Evolutionary conservation across 2,329 filamentous ascomycete species (phyloP).

Genomic region (Cordyceps pruinosa): DNA sequence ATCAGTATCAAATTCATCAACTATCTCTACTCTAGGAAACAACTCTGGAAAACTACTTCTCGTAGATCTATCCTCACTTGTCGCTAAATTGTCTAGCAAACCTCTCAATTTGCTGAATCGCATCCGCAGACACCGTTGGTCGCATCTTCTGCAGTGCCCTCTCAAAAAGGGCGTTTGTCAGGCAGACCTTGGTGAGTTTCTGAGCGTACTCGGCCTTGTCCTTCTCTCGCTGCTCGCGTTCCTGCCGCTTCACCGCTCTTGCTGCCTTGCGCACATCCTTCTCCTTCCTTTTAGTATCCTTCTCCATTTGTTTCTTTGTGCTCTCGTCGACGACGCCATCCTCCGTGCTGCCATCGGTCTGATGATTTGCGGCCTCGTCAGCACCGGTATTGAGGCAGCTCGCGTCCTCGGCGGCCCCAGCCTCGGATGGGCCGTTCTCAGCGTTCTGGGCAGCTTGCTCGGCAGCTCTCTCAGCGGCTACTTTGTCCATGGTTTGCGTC

Average conservation of each 20-base stretch:
- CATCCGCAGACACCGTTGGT: neutral
- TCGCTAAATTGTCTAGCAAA: neutral
- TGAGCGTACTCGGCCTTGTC: neutral
- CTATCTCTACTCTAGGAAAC: too few species aligned
- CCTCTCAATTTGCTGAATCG: neutral
- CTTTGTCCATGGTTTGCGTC: neutral
- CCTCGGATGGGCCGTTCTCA: neutral
- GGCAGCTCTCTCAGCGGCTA: neutral
- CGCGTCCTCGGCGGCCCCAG: neutral
- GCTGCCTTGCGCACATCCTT: neutral
- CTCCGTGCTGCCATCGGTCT: neutral
- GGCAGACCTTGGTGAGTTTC: neutral
- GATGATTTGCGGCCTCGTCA: too few species aligned
- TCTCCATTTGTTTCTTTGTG: neutral
- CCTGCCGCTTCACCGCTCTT: neutral
- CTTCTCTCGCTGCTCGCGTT: neutral
- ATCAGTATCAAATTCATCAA: too few species aligned
- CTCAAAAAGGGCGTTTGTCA: neutral
- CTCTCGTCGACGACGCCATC: too few species aligned
- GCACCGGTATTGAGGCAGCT: too few species aligned
- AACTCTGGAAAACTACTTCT: too few species aligned
- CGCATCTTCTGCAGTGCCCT: neutral
- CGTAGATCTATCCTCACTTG: neutral
- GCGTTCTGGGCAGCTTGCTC: neutral
- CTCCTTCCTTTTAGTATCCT: neutral